Conservation (phyloP, 495 filamentous ascomycete species). For the Jackrogersella multiformis region DNA sequence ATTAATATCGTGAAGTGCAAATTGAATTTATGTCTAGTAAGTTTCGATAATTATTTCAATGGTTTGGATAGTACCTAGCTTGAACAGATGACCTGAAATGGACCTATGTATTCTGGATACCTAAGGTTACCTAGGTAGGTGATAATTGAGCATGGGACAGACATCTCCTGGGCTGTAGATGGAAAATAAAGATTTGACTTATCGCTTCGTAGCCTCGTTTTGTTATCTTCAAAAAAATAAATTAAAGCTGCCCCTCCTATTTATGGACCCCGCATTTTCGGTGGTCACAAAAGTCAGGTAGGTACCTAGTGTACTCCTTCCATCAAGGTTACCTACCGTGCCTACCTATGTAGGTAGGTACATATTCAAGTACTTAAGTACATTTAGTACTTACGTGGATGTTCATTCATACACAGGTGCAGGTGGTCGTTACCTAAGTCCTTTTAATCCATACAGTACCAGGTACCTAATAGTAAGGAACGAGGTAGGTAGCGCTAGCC, state of each 20-base stretch:
- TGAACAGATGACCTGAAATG: too few relatives aligned
- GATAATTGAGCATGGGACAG: too few relatives aligned
- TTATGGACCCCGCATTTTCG: constrained; percentile 32
- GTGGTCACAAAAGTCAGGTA: constrained; percentile 5
- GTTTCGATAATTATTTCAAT: too few relatives aligned
- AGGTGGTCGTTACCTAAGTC: constrained; percentile 2
- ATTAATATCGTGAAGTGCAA: not conserved
- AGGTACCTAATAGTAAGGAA: too few relatives aligned
- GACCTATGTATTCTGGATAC: too few relatives aligned
- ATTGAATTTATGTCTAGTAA: too few relatives aligned
- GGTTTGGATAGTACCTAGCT: too few relatives aligned
- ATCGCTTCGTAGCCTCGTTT: constrained; percentile 2
- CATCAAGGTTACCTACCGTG: not conserved
- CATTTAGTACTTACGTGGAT: not conserved
- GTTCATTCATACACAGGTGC: not conserved
- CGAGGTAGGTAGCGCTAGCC: constrained; percentile 28
- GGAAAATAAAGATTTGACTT: not conserved
- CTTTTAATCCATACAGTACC: too few relatives aligned
- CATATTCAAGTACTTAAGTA: not conserved
- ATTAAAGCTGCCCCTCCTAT: constrained; percentile 21
- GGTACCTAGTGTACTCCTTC: not conserved
- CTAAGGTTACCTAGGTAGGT: too few relatives aligned
- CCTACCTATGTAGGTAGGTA: too few relatives aligned
- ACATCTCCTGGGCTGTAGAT: too few relatives aligned
- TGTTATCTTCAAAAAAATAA: too few relatives aligned